Evolutionary conservation across 495 filamentous ascomycete species (phyloP), one percentile per base, ranked within the genome.

Genomic region (Talaromyces proteolyticus): DNA sequence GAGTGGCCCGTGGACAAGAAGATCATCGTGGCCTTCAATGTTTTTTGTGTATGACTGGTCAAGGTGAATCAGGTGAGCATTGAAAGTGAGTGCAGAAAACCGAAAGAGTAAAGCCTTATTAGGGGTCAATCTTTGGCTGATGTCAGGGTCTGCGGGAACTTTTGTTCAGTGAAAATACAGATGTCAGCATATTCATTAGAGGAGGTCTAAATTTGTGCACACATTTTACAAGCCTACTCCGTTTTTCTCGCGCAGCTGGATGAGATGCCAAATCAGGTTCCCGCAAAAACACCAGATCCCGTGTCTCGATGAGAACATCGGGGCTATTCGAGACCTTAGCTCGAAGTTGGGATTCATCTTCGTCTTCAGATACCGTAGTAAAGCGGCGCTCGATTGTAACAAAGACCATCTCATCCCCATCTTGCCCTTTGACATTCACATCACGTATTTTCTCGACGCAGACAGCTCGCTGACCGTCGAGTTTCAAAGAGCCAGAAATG

Each of bases 1-100:
- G 56, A 97, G 70, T 0, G 92, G 92, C 0, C 92, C 92, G 58
- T 96, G 92, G 23, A 95, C 86, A 11, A 97, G 75, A 20, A 88
- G 69, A 45, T 83, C 77, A 11, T 73, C 76, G 61, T 92, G 81
- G 6, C 86, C 88, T 64, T 97, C 92, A 2, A 80, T 66, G 23
- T 79, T 69, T 17, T 75, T 76, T 18, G 82, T 81, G 66, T 89
- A 95, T 14, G 70, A 50, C 3, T 73, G 77, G 61, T 95, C 87
- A n/a, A 93, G 74, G 57, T 95, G 90, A 50, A 95, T 94, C 5
- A 74, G 68, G 60, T 95, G 90, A 5, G 88, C 86, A 63, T 95
- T 95, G 75, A 86, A 89, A 4, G 85, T 89, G 16, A 95, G 75
- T 0, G 88, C 88, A 23, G 83, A 88, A 68, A 86, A 95, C n/a